Evolutionary conservation across 495 filamentous ascomycete genomes (phyloP).

Genomic region (Thozetella sp.): DNA sequence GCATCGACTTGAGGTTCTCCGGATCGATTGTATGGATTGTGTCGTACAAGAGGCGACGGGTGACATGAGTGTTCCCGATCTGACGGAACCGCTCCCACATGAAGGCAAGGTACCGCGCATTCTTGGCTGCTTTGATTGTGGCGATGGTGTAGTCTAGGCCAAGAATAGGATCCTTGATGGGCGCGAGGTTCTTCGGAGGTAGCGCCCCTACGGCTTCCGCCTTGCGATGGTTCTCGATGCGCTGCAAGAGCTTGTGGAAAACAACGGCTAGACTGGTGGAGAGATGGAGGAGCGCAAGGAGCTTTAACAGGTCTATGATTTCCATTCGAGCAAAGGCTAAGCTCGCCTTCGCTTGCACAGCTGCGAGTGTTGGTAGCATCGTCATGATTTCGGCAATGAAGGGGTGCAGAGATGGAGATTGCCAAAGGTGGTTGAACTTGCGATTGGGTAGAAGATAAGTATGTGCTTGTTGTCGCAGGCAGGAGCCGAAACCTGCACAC

Average conservation of each 20-base stretch:
- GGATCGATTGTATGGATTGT: slow-evolving; percentile 64
- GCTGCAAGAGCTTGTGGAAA: not conserved
- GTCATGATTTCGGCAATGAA: not conserved
- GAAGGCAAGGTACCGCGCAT: slow-evolving; percentile 23
- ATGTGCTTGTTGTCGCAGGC: not conserved
- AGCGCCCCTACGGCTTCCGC: slow-evolving; percentile 8
- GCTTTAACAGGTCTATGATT: not conserved
- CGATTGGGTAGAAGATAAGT: not conserved
- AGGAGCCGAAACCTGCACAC: not conserved
- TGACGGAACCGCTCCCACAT: slow-evolving; percentile 17
- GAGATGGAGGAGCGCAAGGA: not conserved
- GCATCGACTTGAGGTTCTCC: slow-evolving; percentile 68
- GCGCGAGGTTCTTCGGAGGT: slow-evolving; percentile 9
- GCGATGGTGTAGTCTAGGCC: slow-evolving; percentile 27
- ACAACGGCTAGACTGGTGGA: not conserved
- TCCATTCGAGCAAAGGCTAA: not conserved
- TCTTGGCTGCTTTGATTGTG: slow-evolving; percentile 18
- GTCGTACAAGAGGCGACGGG: slow-evolving; percentile 23
- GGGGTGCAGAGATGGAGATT: not conserved
- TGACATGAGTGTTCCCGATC: slow-evolving; percentile 28
- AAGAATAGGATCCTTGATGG: slow-evolving; percentile 24
- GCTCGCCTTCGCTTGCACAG: not conserved
- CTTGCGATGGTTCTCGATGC: not conserved
- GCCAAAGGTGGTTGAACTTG: not conserved
- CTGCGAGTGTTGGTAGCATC: too few species aligned